Evolutionary conservation across 768 basidiomycete species (phyloP), one percentile per base, ranked within the genome.

Genomic region (Amylocystis lapponica): DNA sequence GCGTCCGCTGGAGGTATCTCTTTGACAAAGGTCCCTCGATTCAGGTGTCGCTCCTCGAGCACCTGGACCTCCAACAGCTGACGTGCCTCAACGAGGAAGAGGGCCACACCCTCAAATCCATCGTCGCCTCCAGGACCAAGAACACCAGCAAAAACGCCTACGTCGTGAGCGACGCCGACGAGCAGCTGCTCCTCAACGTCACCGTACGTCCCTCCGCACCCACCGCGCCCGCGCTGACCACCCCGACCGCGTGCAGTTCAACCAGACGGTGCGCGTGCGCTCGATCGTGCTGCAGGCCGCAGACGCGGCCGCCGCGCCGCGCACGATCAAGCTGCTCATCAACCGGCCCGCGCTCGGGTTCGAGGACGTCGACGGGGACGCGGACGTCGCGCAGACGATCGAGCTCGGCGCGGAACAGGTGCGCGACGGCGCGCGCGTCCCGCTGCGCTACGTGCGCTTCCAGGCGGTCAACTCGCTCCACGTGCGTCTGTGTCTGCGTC

Each of bases 141-240:
- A 83, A 83, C 60, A 68, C 65, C 2, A 53, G 66, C 22, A n/a
- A n/a, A n/a, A 30, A 43, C 16, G 63, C 62, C 22, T 80, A 72
- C 60, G 68, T 87, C 42, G 66, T 75, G 47, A 84, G 81, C 53
- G 83, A 87, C 56, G 76, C 73, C 2, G 86, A 88, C 50, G 86
- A 82, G 50, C 81, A 88, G 58, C 69, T 88, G 6, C 63, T 88
- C 20, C 45, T 88, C 36, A 84, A 68, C 52, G 71, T 88, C 41
- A 69, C 73, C n/a, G 83, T 85, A 54, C 52, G 78, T 67, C 19
- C 30, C 32, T 27, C 17, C 41, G 16, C n/a, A 42, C n/a, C 8
- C 16, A 34, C 5, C 22, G 21, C 16, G 39, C 11, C 34, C 27
- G 10, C 12, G 21, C 14, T 10, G 20, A 19, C 20, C 10, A 29